Percentiles rank a stretch among this genome's conserved stretches.
Conservation (phyloP, 192 early-diverging fungal genomes). For the Gaertneriomyces semiglobifer region DNA sequence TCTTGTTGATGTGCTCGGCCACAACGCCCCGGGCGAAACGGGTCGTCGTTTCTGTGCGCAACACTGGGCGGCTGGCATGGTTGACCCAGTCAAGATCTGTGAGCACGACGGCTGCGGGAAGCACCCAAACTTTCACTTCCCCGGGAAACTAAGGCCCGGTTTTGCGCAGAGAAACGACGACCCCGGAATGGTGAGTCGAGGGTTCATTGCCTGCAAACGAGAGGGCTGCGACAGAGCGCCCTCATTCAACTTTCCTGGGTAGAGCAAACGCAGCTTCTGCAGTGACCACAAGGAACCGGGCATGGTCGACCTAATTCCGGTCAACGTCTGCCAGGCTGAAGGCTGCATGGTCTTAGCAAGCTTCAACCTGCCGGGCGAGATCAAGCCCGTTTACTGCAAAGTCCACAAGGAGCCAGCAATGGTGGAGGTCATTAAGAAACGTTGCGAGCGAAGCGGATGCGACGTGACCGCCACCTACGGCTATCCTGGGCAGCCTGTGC, state of each 20-base stretch:
- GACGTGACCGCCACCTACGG: neutral
- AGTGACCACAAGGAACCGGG: constrained; percentile 1
- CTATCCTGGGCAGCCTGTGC: neutral
- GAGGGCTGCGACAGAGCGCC: neutral
- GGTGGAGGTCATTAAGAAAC: neutral
- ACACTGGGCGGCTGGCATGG: too few relatives aligned
- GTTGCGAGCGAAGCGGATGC: neutral
- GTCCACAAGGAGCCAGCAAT: neutral
- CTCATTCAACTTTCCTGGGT: constrained; percentile 4
- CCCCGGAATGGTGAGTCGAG: too few relatives aligned
- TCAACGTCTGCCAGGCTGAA: neutral
- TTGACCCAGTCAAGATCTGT: too few relatives aligned
- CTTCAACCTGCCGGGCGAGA: neutral
- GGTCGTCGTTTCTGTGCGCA: too few relatives aligned
- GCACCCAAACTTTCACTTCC: too few relatives aligned
- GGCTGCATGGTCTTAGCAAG: neutral
- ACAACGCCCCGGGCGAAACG: too few relatives aligned
- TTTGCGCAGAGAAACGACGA: too few relatives aligned
- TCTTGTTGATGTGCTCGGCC: too few relatives aligned
- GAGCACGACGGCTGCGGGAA: too few relatives aligned
- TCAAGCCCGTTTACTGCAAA: neutral
- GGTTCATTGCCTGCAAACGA: too few relatives aligned
- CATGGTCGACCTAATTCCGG: neutral
- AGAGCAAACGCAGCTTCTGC: constrained; percentile 3
- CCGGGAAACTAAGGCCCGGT: too few relatives aligned